phyloP scores from a whole-genome alignment of 768 basidiomycete genomes.

The Lactarius akahatsu region DNA sequence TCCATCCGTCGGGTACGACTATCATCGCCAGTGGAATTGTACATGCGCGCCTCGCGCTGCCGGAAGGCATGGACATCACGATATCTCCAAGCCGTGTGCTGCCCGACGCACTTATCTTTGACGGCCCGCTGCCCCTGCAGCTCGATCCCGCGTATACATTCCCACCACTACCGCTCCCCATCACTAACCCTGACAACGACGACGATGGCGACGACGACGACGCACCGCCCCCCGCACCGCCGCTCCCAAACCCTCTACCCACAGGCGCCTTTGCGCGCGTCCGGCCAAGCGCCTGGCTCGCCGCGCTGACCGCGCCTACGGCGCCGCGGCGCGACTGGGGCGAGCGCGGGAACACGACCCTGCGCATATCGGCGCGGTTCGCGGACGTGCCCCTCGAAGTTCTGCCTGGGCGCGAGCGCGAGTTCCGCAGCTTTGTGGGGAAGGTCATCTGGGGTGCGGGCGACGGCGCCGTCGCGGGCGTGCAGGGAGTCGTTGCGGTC shows the following conservation, averaged over 20 bases:
- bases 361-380: slow-evolving; percentile 62
- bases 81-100: slow-evolving; percentile 62
- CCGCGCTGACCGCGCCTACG: slow-evolving; percentile 43
- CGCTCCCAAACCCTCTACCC: slow-evolving; percentile 66
- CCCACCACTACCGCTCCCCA: not conserved
- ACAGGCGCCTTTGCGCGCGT: slow-evolving; percentile 75
- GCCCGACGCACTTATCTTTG: slow-evolving; percentile 77
- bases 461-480: slow-evolving; percentile 24
- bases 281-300: slow-evolving; percentile 67
- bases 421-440: slow-evolving; percentile 72
- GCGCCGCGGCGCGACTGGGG: slow-evolving; percentile 39
- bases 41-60: slow-evolving; percentile 62
- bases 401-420: slow-evolving; percentile 71
- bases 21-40: slow-evolving; percentile 73
- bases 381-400: slow-evolving; percentile 75
- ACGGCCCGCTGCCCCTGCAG: slow-evolving; percentile 43
- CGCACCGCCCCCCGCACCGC: slow-evolving; percentile 43
- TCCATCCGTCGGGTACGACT: slow-evolving; percentile 47
- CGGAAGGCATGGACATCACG: slow-evolving; percentile 64
- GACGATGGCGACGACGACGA: slow-evolving; percentile 29
- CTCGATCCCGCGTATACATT: not conserved
- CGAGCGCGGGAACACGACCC: slow-evolving; percentile 53
- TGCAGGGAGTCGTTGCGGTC: slow-evolving; percentile 25
- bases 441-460: slow-evolving; percentile 50
- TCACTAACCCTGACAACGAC: slow-evolving; percentile 21